A percentile compares a stretch with the other conserved stretches of the same genome.
These are phyloP conservation scores for Lachnellula subtilissima DNA, from an alignment of 2,329 filamentous ascomycete genomes.

Conservation along the genomic window DNA sequence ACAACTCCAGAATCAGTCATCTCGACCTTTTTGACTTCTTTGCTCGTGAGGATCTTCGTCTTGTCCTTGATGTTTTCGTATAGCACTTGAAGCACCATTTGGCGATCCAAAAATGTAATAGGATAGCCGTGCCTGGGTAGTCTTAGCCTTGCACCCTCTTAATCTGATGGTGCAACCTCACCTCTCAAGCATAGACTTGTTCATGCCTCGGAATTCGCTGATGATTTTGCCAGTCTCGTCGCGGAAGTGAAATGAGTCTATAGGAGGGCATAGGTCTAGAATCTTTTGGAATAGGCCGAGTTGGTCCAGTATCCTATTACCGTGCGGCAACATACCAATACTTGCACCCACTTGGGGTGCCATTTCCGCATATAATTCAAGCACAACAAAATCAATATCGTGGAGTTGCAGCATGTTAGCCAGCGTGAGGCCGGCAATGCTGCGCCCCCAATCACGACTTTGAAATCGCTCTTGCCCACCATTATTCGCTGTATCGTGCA, in stretches of 20 bases:
- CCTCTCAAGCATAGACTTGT: no score
- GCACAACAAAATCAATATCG: conserved; percentile 43
- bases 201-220: no score
- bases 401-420: conserved; percentile 42
- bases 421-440: conserved; percentile 43
- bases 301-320: conserved; percentile 45
- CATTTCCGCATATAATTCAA: conserved; percentile 40
- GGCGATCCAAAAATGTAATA: conserved; percentile 9
- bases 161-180: no score
- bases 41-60: conserved; percentile 21
- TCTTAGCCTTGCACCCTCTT: background rate
- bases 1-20: conserved; percentile 9
- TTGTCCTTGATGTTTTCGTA: conserved; percentile 16
- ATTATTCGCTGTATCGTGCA: background rate
- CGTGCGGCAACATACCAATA: conserved; percentile 41
- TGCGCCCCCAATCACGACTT: conserved; percentile 51
- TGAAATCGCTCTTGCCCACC: conserved; percentile 39
- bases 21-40: conserved; percentile 14
- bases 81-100: conserved; percentile 13
- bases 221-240: conserved; percentile 6
- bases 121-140: conserved; percentile 16
- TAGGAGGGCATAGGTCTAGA: background rate
- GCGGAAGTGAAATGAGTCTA: background rate
- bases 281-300: conserved; percentile 37
- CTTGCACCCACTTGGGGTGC: conserved; percentile 44